Evolutionary conservation across 2,329 filamentous ascomycete genomes (phyloP), one percentile per base, ranked within the genome.

Genomic region (Ustilaginoidea virens): DNA sequence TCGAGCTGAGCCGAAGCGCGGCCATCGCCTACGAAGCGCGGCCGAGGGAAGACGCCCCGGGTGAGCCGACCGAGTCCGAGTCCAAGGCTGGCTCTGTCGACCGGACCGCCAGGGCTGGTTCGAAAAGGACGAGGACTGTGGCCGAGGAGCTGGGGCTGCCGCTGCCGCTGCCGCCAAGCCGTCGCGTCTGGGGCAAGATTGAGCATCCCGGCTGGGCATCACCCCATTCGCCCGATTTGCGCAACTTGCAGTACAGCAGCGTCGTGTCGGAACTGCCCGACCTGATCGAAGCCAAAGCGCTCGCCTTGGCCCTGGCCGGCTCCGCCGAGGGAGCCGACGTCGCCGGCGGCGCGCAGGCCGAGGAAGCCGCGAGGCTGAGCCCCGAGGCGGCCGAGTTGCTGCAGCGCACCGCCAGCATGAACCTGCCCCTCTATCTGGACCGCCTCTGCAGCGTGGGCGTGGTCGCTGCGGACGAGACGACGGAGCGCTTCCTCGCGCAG

Each of bases 181-280:
- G 45, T n/a, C 53, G 61, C 2, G 58, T 70, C 14, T 96, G 87
- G 87, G 83, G 81, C 14, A 58, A 71, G n/a, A 73, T 96, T 29
- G 71, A 80, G 34, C 90, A 98, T 48, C 63, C 74, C 11, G 90
- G 87, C 29, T 96, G 90, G 87, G 78, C 79, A 2, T 80, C 83
- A 2, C 87, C 87, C 5, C 67, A 69, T 17, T 78, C 73, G 1
- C 59, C 68, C 7, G 80, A 90, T 45, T 56, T 90, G 12, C 74
- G 82, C 4, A 73, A 82, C 44, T 56, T 96, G n/a, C 74, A 92
- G 38, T 96, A 92, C 51, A 67, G 65, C 41, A 73, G 74, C 2
- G 82, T 98, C 15, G 63, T 94, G 12, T 65, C 69, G 21, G 87
- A 96, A 52, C 63, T 98, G 15, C 82, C 86, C 2, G 78, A 92